Conservation (phyloP, 257 asterid genomes). For the Verbascum thapsus region DNA sequence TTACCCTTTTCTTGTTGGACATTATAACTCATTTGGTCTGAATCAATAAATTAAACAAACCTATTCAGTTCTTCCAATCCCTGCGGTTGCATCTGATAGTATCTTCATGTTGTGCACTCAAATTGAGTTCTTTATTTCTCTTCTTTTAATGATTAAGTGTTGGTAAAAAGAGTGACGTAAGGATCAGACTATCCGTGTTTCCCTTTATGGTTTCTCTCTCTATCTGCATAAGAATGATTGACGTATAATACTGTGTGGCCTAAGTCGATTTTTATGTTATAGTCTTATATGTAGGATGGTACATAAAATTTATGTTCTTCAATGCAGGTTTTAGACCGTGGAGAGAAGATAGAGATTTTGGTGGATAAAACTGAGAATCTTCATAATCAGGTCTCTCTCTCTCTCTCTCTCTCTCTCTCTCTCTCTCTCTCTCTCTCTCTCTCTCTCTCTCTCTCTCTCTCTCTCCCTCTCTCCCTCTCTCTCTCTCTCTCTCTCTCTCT, state of each 20-base stretch:
- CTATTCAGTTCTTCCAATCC: background rate
- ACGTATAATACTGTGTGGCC: background rate
- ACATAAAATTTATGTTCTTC: constrained; percentile 20
- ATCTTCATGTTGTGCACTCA: background rate
- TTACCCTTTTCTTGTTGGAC: no score
- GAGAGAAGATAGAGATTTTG: constrained; percentile 86
- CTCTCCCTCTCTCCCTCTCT: no score
- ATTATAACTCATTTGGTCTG: background rate
- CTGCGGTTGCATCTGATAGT: background rate
- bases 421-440: background rate
- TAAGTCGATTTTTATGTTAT: background rate
- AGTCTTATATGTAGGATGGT: constrained; percentile 9
- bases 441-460: no score
- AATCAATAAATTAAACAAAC: background rate
- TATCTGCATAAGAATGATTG: background rate
- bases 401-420: constrained; percentile 5
- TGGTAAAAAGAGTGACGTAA: background rate
- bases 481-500: no score
- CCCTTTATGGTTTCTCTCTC: background rate
- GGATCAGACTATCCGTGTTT: background rate
- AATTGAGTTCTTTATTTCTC: background rate
- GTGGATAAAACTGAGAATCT: constrained; percentile 93
- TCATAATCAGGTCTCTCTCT: constrained; percentile 64
- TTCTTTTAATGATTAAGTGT: constrained; percentile 7
- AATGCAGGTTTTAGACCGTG: constrained; percentile 87